Percentiles rank a stretch among this genome's conserved stretches.
These are phyloP conservation scores for Rubroboletus pulcherrimus DNA, from an alignment of 768 basidiomycete species.

Conservation along the genomic window DNA sequence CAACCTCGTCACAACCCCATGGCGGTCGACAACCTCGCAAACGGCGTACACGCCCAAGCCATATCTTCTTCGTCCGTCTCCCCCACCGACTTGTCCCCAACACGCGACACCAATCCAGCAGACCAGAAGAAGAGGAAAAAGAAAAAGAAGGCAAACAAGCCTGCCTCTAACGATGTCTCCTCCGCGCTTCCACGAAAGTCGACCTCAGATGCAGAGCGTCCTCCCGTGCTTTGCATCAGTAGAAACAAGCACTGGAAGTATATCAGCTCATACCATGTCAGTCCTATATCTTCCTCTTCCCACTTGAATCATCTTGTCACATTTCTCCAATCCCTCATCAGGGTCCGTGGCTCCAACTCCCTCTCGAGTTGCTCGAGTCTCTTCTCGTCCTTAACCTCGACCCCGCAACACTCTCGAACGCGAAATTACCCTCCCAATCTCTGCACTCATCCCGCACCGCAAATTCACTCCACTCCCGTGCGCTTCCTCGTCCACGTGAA, in stretches of 20 bases:
- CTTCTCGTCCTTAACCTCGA: constrained; percentile 75
- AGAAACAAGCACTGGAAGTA: constrained; percentile 94
- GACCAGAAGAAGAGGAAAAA: constrained; percentile 70
- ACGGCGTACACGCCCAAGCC: background rate
- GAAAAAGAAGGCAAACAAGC: constrained; percentile 52
- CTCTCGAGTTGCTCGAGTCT: constrained; percentile 80
- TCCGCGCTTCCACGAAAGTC: constrained; percentile 25
- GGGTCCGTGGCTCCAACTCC: constrained; percentile 92
- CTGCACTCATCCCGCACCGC: constrained; percentile 28
- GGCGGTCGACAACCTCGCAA: background rate
- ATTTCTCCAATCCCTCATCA: constrained; percentile 26
- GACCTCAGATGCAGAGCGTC: constrained; percentile 43
- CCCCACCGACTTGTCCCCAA: constrained; percentile 21
- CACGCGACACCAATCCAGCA: background rate
- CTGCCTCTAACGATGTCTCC: constrained; percentile 21
- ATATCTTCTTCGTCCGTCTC: background rate
- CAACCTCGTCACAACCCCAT: constrained; percentile 3
- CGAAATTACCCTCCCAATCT: constrained; percentile 42
- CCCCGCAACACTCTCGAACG: constrained; percentile 54
- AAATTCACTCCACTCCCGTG: constrained; percentile 8
- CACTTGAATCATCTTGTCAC: background rate
- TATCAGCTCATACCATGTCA: constrained; percentile 86
- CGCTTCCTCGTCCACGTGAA: constrained; percentile 25
- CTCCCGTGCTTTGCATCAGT: constrained; percentile 77
- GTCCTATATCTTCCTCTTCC: constrained; percentile 28